Conservation (phyloP, 345 rosid genomes). For the Pelargonium nanum region DNA sequence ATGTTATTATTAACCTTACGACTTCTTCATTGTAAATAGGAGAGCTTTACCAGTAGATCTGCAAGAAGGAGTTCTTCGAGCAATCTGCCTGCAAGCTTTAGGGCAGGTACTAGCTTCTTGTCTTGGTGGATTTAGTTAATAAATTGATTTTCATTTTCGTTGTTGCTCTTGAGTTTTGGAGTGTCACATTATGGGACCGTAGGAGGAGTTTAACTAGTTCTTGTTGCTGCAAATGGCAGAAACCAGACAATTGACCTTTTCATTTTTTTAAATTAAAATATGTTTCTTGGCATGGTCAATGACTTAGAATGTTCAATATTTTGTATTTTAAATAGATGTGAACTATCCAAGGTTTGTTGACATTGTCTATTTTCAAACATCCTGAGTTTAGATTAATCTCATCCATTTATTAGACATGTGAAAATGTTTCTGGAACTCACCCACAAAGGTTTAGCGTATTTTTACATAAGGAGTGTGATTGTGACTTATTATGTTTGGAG, state of each 20-base stretch:
- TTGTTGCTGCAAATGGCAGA: neutral
- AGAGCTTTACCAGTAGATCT: constrained; percentile 87
- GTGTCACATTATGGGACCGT: neutral
- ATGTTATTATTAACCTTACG: constrained; percentile 7
- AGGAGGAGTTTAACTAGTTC: neutral
- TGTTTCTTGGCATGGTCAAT: neutral
- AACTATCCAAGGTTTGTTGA: neutral
- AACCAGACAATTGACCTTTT: neutral
- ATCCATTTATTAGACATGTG: neutral
- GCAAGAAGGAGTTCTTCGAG: constrained; percentile 83
- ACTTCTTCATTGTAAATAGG: constrained; percentile 29
- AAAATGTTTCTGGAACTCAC: neutral
- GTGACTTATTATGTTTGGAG: too few species aligned
- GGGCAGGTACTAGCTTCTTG: constrained; percentile 61
- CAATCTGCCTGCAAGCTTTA: constrained; percentile 87
- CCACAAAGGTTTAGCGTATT: neutral
- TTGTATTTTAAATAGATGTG: neutral
- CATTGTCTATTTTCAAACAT: too few species aligned
- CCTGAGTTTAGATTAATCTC: neutral
- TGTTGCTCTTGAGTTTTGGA: neutral
- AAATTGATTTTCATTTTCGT: neutral
- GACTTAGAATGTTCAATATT: too few species aligned
- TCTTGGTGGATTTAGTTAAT: constrained; percentile 13
- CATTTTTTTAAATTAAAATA: too few species aligned
- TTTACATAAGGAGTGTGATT: neutral